Conservation (phyloP, 352 stramenopile species). For the Pythium sp. region DNA sequence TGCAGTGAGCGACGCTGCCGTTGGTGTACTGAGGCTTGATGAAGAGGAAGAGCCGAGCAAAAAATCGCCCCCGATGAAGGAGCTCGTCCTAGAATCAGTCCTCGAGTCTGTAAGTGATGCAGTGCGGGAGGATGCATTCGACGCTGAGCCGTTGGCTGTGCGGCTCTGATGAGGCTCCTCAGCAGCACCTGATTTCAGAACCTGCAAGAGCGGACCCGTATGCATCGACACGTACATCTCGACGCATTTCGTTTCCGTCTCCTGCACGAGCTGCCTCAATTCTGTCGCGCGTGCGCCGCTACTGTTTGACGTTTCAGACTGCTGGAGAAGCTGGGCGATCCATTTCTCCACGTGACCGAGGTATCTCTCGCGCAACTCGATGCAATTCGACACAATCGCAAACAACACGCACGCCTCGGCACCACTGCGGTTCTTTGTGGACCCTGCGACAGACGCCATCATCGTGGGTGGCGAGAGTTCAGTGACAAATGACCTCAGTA, state of each 20-base stretch:
- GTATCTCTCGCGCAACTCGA: constrained; percentile 61
- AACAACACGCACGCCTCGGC: constrained; percentile 59
- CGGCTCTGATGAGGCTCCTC: constrained; percentile 45
- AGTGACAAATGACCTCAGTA: constrained; percentile 42
- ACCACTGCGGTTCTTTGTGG: constrained; percentile 23
- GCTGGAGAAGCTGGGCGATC: constrained; percentile 37
- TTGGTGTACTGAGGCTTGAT: constrained; percentile 17
- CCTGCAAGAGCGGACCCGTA: constrained; percentile 41
- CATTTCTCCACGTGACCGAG: constrained; percentile 43
- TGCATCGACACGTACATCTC: constrained; percentile 60
- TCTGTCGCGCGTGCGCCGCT: constrained; percentile 16
- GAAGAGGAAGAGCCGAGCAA: constrained; percentile 4
- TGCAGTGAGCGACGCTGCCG: constrained; percentile 19
- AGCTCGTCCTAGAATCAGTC: constrained; percentile 26
- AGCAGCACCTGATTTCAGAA: constrained; percentile 40
- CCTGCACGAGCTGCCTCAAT: constrained; percentile 39
- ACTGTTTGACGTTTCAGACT: constrained; percentile 20
- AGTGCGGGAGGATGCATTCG: constrained; percentile 25
- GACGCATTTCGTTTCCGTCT: constrained; percentile 56
- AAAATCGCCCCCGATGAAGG: constrained; percentile 25
- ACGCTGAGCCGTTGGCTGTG: not conserved
- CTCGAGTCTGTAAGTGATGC: constrained; percentile 30
- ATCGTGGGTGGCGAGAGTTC: constrained; percentile 37
- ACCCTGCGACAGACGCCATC: constrained; percentile 26
- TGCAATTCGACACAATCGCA: constrained; percentile 66